These are phyloP conservation scores for Botryosphaeria dothidea DNA, from an alignment of 2,329 filamentous ascomycete species.

Conservation along the genomic window DNA sequence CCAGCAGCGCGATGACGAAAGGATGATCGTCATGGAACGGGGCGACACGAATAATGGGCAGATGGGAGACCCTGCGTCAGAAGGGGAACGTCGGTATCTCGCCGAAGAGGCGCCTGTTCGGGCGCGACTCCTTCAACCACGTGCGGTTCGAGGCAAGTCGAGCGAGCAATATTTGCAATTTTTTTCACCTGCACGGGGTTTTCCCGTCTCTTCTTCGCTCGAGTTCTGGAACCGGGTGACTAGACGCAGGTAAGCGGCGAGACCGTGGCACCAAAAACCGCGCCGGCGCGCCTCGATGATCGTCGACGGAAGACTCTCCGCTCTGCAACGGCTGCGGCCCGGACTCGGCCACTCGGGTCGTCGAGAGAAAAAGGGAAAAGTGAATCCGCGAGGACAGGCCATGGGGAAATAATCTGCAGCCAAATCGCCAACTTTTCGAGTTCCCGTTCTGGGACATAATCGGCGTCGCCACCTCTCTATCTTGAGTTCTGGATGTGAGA, in stretches of 20 bases:
- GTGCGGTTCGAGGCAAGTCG: neutral
- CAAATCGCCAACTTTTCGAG: neutral
- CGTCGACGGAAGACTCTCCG: neutral
- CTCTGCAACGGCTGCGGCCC: conserved; percentile 9
- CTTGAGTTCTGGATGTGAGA: neutral
- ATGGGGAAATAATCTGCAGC: neutral
- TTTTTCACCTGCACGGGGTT: neutral
- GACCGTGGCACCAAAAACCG: no score
- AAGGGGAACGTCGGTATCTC: neutral
- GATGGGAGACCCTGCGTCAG: conserved; percentile 13
- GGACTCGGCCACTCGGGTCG: conserved; percentile 2
- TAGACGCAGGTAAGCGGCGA: neutral
- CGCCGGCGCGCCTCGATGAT: neutral
- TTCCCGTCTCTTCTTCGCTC: neutral
- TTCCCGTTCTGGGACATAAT: neutral
- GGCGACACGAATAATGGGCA: conserved; percentile 10
- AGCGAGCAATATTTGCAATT: neutral
- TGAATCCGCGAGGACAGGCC: neutral
- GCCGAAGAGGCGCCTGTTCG: conserved; percentile 7
- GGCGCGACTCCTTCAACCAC: neutral
- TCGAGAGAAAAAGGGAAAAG: neutral
- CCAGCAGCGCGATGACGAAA: conserved; percentile 1
- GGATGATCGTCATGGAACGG: conserved; percentile 6
- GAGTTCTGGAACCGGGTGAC: neutral
- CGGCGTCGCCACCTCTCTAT: neutral